phyloP scores from a whole-genome alignment of 768 basidiomycete genomes.

The Boletus edulis region DNA sequence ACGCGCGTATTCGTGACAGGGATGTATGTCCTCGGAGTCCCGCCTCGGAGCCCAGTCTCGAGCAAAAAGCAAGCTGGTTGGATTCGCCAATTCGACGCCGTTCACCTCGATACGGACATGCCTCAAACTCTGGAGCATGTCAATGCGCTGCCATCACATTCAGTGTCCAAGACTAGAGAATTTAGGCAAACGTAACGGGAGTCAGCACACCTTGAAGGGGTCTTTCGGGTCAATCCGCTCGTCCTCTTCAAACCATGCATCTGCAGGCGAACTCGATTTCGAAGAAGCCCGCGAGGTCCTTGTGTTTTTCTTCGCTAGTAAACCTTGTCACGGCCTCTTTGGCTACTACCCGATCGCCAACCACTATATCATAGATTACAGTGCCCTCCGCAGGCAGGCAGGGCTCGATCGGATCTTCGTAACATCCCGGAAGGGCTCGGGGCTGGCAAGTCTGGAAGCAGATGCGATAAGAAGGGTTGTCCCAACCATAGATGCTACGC shows the following conservation, averaged over 20 bases:
- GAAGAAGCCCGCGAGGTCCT: conserved; percentile 45
- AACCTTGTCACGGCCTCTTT: conserved; percentile 38
- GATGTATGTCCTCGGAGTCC: conserved; percentile 50
- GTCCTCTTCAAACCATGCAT: conserved; percentile 71
- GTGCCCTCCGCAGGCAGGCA: conserved; percentile 31
- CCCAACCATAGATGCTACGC: conserved; percentile 39
- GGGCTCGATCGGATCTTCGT: conserved; percentile 25
- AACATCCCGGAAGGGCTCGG: conserved; percentile 23
- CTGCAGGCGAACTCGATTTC: conserved; percentile 50
- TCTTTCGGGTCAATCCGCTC: conserved; percentile 63
- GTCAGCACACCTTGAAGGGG: conserved; percentile 57
- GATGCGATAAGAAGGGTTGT: conserved; percentile 29
- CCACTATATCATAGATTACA: conserved; percentile 45
- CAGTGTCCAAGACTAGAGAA: neutral
- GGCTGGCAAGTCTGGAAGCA: conserved; percentile 53
- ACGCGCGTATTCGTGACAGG: conserved; percentile 53
- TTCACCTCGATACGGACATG: conserved; percentile 54
- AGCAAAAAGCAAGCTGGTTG: conserved; percentile 51
- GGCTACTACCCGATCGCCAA: conserved; percentile 36
- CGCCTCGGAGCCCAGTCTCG: conserved; percentile 57
- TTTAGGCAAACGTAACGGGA: too few relatives aligned
- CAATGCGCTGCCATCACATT: conserved; percentile 47
- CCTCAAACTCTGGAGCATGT: conserved; percentile 57
- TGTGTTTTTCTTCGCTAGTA: conserved; percentile 26
- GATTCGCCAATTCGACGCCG: conserved; percentile 56